A percentile compares a stretch with the other conserved stretches of the same genome.
phyloP scores from a whole-genome alignment of 768 basidiomycete species.

The Hortiboletus campestris region DNA sequence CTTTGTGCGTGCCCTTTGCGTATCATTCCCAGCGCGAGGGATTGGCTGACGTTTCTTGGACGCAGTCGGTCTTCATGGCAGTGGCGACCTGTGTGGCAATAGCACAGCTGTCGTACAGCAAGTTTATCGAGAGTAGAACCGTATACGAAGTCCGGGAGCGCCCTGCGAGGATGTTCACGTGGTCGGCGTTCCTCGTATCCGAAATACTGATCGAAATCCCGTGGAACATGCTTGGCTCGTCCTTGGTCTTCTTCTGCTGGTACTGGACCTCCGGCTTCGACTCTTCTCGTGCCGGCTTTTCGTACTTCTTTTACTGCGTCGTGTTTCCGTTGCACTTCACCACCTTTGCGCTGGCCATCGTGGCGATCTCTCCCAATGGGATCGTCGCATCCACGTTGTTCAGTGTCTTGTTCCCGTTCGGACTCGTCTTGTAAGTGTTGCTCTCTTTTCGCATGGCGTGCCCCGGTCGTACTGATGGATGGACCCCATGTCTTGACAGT shows the following conservation, averaged over 20 bases:
- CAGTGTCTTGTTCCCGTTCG: slow-evolving; percentile 39
- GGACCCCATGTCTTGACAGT: slow-evolving; percentile 22
- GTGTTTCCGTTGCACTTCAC: slow-evolving; percentile 44
- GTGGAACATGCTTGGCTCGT: slow-evolving; percentile 40
- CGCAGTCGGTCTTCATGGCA: slow-evolving; percentile 50
- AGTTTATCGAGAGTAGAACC: slow-evolving; percentile 51
- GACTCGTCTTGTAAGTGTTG: slow-evolving; percentile 40
- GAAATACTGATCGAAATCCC: slow-evolving; percentile 48
- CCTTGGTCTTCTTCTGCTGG: slow-evolving; percentile 47
- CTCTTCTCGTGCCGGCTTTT: slow-evolving; percentile 37
- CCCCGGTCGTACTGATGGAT: not conserved
- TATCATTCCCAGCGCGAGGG: not conserved
- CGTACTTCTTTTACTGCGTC: slow-evolving; percentile 38
- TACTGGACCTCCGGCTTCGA: slow-evolving; percentile 46
- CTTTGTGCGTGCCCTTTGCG: slow-evolving; percentile 31
- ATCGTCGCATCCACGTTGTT: slow-evolving; percentile 42
- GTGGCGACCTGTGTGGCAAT: slow-evolving; percentile 44
- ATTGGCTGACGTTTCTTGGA: not conserved
- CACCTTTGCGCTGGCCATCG: slow-evolving; percentile 41
- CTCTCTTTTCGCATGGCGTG: not conserved
- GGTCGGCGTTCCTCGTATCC: slow-evolving; percentile 56
- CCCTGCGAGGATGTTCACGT: slow-evolving; percentile 61
- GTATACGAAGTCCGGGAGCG: slow-evolving; percentile 65
- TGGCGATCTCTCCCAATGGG: slow-evolving; percentile 41
- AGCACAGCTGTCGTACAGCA: slow-evolving; percentile 57